A percentile compares a stretch with the other conserved stretches of the same genome.
Evolutionary conservation across 2,329 filamentous ascomycete species (phyloP).

Genomic region (Podosphaera leucotricha): DNA sequence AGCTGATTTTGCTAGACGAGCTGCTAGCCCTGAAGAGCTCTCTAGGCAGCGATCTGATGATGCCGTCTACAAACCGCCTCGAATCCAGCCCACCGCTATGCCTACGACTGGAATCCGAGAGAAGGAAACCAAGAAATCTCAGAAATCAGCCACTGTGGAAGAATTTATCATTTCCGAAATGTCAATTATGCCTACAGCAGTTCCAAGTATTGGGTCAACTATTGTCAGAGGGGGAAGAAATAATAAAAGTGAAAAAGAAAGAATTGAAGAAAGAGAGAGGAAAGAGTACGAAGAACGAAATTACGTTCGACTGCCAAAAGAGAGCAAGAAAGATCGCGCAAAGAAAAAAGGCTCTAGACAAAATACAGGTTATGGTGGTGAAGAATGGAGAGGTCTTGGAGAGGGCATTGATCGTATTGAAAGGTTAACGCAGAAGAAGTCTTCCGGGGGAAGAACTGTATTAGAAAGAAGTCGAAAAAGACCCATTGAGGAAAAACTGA

Average conservation of each 20-base stretch:
- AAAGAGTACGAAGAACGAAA: slow-evolving; percentile 80
- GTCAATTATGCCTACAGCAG: slow-evolving; percentile 53
- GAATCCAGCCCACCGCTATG: slow-evolving; percentile 70
- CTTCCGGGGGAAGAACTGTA: slow-evolving; percentile 23
- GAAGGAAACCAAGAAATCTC: slow-evolving; percentile 34
- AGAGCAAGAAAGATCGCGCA: slow-evolving; percentile 73
- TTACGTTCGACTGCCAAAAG: slow-evolving; percentile 64
- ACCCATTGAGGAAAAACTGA: slow-evolving; percentile 46
- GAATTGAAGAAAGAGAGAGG: slow-evolving; percentile 54
- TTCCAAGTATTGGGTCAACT: slow-evolving; percentile 81
- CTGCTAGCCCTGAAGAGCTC: slow-evolving; percentile 8
- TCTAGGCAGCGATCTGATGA: slow-evolving; percentile 22
- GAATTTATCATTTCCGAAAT: slow-evolving; percentile 79
- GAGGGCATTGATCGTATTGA: slow-evolving; percentile 75
- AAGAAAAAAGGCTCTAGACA: slow-evolving; percentile 29
- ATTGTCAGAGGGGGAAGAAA: slow-evolving; percentile 58
- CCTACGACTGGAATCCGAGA: slow-evolving; percentile 30
- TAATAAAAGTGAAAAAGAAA: slow-evolving; percentile 54
- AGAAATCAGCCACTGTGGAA: slow-evolving; percentile 67
- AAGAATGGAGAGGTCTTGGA: slow-evolving; percentile 75
- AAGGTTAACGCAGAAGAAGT: slow-evolving; percentile 49
- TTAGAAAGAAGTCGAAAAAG: slow-evolving; percentile 77
- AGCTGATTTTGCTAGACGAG: slow-evolving; percentile 18
- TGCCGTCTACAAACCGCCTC: slow-evolving; percentile 72
- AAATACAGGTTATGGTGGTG: slow-evolving; percentile 53